Evolutionary conservation across 129 eudicot species (phyloP).

Genomic region (Centrapalus pauciflorus): DNA sequence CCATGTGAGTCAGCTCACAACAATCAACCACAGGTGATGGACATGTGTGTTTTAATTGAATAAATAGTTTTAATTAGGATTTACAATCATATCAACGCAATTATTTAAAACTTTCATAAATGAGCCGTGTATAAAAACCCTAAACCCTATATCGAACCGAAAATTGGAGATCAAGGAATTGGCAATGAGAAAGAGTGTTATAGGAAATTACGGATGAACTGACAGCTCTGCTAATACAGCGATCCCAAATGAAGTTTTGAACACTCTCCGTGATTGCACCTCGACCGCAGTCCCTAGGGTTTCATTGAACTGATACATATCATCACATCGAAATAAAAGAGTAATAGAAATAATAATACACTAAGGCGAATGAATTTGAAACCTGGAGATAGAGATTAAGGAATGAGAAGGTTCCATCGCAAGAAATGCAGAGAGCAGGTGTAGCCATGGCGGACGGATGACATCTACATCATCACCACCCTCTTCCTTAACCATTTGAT

Average conservation of each 20-base stretch:
- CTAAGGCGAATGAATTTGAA: neutral
- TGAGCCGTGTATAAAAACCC: neutral
- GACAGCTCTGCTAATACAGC: constrained; percentile 58
- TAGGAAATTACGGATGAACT: constrained; percentile 20
- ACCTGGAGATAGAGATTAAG: constrained; percentile 65
- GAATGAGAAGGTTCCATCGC: constrained; percentile 80
- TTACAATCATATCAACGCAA: neutral
- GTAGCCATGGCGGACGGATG: constrained; percentile 36
- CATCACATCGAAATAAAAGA: neutral
- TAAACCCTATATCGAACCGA: neutral
- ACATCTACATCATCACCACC: constrained; percentile 20
- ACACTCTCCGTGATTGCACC: constrained; percentile 74
- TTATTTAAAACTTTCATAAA: neutral
- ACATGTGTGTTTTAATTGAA: neutral
- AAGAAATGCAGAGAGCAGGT: constrained; percentile 66
- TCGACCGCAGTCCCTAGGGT: constrained; percentile 59
- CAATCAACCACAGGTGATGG: neutral
- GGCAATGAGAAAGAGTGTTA: neutral
- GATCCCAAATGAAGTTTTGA: constrained; percentile 67
- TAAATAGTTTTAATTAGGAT: neutral
- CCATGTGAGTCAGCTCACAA: neutral
- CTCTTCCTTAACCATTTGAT: constrained; percentile 17
- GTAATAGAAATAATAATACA: neutral
- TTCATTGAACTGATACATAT: constrained; percentile 3
- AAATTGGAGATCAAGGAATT: neutral